Percentiles rank a stretch among this genome's conserved stretches.
Conservation (phyloP, 2,329 filamentous ascomycete species). For the Thyridium curvatum region DNA sequence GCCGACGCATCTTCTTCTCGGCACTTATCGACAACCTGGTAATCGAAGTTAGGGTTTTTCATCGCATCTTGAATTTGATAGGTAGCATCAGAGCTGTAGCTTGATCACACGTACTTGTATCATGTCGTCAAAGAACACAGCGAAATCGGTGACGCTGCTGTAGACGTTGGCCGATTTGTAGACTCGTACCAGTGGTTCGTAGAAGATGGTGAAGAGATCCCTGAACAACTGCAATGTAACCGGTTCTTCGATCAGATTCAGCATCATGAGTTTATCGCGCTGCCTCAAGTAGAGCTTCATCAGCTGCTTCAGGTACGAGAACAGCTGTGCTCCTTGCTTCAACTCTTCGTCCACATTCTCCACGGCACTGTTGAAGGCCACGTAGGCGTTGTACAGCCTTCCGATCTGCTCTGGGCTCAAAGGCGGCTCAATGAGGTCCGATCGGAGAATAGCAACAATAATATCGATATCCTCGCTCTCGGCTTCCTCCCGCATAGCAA, state of each 20-base stretch:
- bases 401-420: conserved; percentile 71
- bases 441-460: conserved; percentile 77
- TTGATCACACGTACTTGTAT: conserved; percentile 55
- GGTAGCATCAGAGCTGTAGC: background rate
- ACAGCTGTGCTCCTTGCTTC: conserved; percentile 83
- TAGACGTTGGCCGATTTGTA: conserved; percentile 99
- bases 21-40: conserved; percentile 56
- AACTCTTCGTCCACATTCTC: conserved; percentile 87
- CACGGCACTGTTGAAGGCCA: conserved; percentile 91
- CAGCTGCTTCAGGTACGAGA: conserved; percentile 90
- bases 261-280: conserved; percentile 96
- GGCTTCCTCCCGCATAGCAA: conserved; percentile 68
- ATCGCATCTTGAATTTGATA: background rate
- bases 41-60: conserved; percentile 8
- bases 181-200: conserved; percentile 91
- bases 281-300: conserved; percentile 88
- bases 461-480: conserved; percentile 70
- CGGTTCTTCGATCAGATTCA: conserved; percentile 89
- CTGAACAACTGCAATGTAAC: conserved; percentile 95
- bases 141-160: conserved; percentile 94
- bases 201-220: conserved; percentile 97
- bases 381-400: conserved; percentile 87
- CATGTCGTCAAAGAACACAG: conserved; percentile 85
- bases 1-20: conserved; percentile 76
- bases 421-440: conserved; percentile 66